These are phyloP conservation scores for Daldinia decipiens DNA, from an alignment of 495 filamentous ascomycete genomes.

Conservation along the genomic window DNA sequence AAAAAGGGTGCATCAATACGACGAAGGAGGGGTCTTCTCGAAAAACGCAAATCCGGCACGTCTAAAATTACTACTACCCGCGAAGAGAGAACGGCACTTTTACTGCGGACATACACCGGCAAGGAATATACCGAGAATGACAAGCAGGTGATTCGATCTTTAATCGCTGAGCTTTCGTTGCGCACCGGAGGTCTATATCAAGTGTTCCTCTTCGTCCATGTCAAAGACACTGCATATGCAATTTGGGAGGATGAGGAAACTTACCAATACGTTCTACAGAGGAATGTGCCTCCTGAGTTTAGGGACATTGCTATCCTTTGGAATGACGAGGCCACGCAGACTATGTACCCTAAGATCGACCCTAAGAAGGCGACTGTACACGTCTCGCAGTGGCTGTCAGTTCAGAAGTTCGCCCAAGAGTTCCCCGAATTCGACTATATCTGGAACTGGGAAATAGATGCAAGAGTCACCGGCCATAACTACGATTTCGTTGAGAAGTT, in stretches of 20 bases:
- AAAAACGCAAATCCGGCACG: slow-evolving; percentile 21
- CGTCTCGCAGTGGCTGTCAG: slow-evolving; percentile 64
- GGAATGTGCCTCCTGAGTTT: slow-evolving; percentile 71
- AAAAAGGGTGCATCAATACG: slow-evolving; percentile 14
- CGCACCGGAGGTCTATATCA: slow-evolving; percentile 80
- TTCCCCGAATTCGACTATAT: slow-evolving; percentile 77
- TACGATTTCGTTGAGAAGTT: slow-evolving; percentile 75
- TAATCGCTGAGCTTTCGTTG: slow-evolving; percentile 78
- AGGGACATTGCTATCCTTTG: slow-evolving; percentile 73
- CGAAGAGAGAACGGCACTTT: slow-evolving; percentile 70
- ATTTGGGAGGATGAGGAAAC: slow-evolving; percentile 66
- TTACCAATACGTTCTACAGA: slow-evolving; percentile 63
- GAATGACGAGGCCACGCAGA: slow-evolving; percentile 66
- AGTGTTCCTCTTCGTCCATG: slow-evolving; percentile 78
- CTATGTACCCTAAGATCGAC: slow-evolving; percentile 66
- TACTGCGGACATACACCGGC: slow-evolving; percentile 74
- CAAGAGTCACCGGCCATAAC: slow-evolving; percentile 74
- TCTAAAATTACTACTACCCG: slow-evolving; percentile 25
- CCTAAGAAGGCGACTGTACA: slow-evolving; percentile 54
- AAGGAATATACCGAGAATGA: slow-evolving; percentile 77
- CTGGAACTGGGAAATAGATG: slow-evolving; percentile 83
- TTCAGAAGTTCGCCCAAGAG: slow-evolving; percentile 73
- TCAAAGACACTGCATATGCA: slow-evolving; percentile 65
- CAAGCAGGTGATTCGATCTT: slow-evolving; percentile 73
- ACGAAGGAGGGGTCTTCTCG: slow-evolving; percentile 23